Evolutionary conservation across 495 filamentous ascomycete genomes (phyloP), one percentile per base, ranked within the genome.

Genomic region (Eremomyces bilateralis): DNA sequence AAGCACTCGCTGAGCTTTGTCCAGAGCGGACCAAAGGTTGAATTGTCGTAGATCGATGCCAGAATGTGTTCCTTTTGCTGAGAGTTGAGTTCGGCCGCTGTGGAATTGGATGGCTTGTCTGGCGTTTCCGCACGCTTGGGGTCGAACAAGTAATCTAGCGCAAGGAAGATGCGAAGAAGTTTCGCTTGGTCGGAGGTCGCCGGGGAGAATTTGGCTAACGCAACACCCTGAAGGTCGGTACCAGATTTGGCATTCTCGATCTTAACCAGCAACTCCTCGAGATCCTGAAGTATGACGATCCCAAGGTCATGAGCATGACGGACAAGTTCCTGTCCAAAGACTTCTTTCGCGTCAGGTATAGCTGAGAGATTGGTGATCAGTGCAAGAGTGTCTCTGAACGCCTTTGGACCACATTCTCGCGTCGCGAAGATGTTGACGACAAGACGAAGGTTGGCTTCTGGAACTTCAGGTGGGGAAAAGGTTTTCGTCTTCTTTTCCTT

Each of bases 321-420:
- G 39, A 94, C 74, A 22, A 99, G 65, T 55, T 94, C 90, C 33
- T 74, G 69, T 19, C 85, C 85, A 52, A 99, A 95, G 5, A 88
- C 63, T 41, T 77, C 73, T 46, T 84, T 82, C 12, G 90, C 84
- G 18, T 75, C 81, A 16, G 84, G 82, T 39, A 99, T 81, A 30
- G 76, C 72, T 22, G 88, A 93, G 21, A 99, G 71, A 47, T 95
- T 93, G 57, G 91, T 93, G 62, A 99, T 95, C 5, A 88, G 85
- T 13, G 90, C 84, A 30, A 95, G 66, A 0, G 90, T 94, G 47
- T 95, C 85, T 45, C 80, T 74, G 65, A 95, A 95, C 1, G 84
- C 94, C 59, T 91, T 92, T 32, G 79, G 82, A 45, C 76, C 88
- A 57, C 88, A 99, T 51, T 99, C 88, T 20, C 82, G 77, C 34